Evolutionary conservation across 2,329 filamentous ascomycete genomes (phyloP).

Genomic region (Clonostachys byssicola): DNA sequence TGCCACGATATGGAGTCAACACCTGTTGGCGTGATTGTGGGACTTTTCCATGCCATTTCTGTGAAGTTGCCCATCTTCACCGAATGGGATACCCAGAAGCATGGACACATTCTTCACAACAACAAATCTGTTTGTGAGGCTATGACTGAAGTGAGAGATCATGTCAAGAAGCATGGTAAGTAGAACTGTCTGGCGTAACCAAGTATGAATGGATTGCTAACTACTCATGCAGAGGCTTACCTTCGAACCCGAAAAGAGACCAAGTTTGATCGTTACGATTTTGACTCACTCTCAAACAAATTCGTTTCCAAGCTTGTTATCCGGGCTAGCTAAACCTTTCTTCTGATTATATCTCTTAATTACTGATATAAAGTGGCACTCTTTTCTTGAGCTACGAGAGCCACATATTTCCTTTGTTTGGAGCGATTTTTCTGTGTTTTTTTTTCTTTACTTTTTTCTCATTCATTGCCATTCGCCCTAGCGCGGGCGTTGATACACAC

Average conservation of each 20-base stretch:
- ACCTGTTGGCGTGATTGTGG: slow-evolving; percentile 92
- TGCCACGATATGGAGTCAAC: slow-evolving; percentile 95
- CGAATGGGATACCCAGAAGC: slow-evolving; percentile 91
- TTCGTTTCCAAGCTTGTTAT: slow-evolving; percentile 96
- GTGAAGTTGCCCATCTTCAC: slow-evolving; percentile 90
- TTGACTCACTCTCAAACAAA: slow-evolving; percentile 95
- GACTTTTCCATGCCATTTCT: slow-evolving; percentile 95
- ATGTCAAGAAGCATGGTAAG: slow-evolving; percentile 92
- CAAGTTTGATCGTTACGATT: slow-evolving; percentile 87
- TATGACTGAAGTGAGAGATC: slow-evolving; percentile 90
- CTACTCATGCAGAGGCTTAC: slow-evolving; percentile 66
- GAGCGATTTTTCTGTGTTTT: neutral
- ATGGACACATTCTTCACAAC: slow-evolving; percentile 86
- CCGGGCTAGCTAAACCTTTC: slow-evolving; percentile 69
- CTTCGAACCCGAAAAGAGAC: slow-evolving; percentile 74
- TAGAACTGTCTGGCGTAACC: slow-evolving; percentile 5
- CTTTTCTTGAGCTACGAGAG: neutral
- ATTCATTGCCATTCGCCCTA: neutral
- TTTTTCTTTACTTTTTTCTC: neutral
- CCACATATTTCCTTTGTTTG: neutral
- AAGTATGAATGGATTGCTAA: slow-evolving; percentile 10
- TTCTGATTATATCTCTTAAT: slow-evolving; percentile 8
- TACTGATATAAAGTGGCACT: too few species aligned
- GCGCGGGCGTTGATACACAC: too few species aligned
- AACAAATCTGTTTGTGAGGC: slow-evolving; percentile 91